phyloP scores from a whole-genome alignment of 768 basidiomycete species.

The Mycena vitilis region DNA sequence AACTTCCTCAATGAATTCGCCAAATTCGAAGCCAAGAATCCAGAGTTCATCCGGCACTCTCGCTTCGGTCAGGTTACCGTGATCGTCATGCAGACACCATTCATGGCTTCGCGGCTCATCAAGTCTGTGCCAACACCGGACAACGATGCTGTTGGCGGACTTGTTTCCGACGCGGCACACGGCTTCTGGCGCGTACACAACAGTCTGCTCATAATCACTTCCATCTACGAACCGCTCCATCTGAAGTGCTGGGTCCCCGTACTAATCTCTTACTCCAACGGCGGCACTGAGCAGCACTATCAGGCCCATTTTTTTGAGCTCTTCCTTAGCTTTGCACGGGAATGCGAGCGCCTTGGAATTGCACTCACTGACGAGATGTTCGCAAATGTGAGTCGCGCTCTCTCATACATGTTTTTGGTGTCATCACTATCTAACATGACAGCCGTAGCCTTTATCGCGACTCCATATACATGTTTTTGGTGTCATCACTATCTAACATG shows the following conservation, averaged over 20 bases:
- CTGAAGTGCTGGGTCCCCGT: conserved; percentile 48
- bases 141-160: conserved; percentile 38
- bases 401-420: too few species aligned
- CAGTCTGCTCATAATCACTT: conserved; percentile 40
- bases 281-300: conserved; percentile 45
- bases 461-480: too few species aligned
- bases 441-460: too few species aligned
- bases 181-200: conserved; percentile 38
- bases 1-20: conserved; percentile 21
- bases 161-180: conserved; percentile 46
- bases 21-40: not conserved
- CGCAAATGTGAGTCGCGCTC: conserved; percentile 10
- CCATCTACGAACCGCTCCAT: conserved; percentile 29
- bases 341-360: conserved; percentile 27
- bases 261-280: conserved; percentile 47
- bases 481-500: too few species aligned
- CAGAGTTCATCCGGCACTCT: conserved; percentile 1
- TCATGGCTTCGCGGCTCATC: conserved; percentile 17
- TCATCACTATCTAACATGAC: too few species aligned
- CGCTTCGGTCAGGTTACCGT: conserved; percentile 6
- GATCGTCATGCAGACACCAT: conserved; percentile 10
- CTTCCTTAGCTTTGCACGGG: conserved; percentile 42
- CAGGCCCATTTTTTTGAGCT: conserved; percentile 43
- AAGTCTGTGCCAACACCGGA: not conserved
- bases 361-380: conserved; percentile 13